These are phyloP conservation scores for Pedinophyceae sp. DNA, from an alignment of 139 green algal genomes.

Conservation along the genomic window DNA sequence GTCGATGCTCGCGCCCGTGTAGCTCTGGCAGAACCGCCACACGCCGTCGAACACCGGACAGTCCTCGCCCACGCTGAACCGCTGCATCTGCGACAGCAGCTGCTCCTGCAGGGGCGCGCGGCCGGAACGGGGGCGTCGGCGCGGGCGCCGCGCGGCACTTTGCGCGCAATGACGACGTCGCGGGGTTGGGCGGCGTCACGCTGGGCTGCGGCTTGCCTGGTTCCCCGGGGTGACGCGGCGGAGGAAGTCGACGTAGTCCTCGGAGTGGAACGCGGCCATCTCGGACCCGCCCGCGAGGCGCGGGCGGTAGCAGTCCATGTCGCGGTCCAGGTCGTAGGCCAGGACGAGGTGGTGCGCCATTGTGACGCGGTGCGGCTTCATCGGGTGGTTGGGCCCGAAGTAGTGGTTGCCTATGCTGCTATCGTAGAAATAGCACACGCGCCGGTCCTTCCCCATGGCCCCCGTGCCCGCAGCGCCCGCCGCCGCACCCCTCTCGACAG, in stretches of 20 bases:
- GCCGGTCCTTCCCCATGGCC: too few relatives aligned
- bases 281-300: conserved; percentile 29
- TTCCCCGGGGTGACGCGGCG: conserved; percentile 55
- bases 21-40: conserved; percentile 82
- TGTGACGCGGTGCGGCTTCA: conserved; percentile 86
- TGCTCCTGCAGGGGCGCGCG: conserved; percentile 14
- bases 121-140: not conserved
- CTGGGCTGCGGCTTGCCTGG: conserved; percentile 14
- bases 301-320: conserved; percentile 64
- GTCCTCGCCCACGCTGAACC: conserved; percentile 69
- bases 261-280: conserved; percentile 62
- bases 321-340: conserved; percentile 69
- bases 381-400: conserved; percentile 75
- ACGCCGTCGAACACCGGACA: conserved; percentile 94
- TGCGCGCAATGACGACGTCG: not conserved
- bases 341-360: conserved; percentile 85
- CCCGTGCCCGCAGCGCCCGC: too few relatives aligned
- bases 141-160: too few relatives aligned
- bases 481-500: too few relatives aligned
- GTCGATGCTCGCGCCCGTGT: conserved; percentile 74
- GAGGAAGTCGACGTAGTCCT: conserved; percentile 87
- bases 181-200: not conserved
- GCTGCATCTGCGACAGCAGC: conserved; percentile 20
- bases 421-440: conserved; percentile 91
- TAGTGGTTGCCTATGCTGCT: conserved; percentile 84